Evolutionary conservation across 257 asterid species (phyloP).

Genomic region (Nemophila menziesii): DNA sequence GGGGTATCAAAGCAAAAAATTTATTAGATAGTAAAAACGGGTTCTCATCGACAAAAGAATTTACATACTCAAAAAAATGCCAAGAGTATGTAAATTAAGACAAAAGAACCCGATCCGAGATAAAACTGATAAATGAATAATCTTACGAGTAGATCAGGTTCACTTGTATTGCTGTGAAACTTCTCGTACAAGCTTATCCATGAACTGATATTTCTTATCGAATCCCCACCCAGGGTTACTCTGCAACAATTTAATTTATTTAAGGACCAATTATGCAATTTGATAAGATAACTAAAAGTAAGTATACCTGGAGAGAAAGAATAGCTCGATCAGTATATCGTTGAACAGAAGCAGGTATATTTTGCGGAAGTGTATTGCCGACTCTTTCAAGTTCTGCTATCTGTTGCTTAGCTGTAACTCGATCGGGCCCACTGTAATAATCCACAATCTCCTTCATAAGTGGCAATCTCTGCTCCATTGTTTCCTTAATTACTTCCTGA

Average conservation of each 20-base stretch:
- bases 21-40: too few species aligned
- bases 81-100: too few species aligned
- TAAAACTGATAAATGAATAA: too few species aligned
- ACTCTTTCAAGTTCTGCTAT: slow-evolving; percentile 67
- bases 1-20: too few species aligned
- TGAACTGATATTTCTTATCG: slow-evolving; percentile 74
- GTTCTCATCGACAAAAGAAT: too few species aligned
- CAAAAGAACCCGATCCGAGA: too few species aligned
- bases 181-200: slow-evolving; percentile 72
- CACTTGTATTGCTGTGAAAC: slow-evolving; percentile 58
- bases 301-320: slow-evolving; percentile 74
- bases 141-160: slow-evolving; percentile 24
- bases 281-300: too few species aligned
- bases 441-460: slow-evolving; percentile 59
- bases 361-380: slow-evolving; percentile 66
- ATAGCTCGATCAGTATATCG: slow-evolving; percentile 63
- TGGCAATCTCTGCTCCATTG: slow-evolving; percentile 72
- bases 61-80: too few species aligned
- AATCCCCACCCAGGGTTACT: slow-evolving; percentile 98
- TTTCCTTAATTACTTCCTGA: slow-evolving; percentile 55
- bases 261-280: neutral
- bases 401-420: slow-evolving; percentile 83
- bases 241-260: slow-evolving; percentile 28
- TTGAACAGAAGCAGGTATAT: slow-evolving; percentile 62
- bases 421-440: slow-evolving; percentile 71